Conservation (phyloP, 2,329 filamentous ascomycete genomes). For the Arthrobotrys megalospora region DNA sequence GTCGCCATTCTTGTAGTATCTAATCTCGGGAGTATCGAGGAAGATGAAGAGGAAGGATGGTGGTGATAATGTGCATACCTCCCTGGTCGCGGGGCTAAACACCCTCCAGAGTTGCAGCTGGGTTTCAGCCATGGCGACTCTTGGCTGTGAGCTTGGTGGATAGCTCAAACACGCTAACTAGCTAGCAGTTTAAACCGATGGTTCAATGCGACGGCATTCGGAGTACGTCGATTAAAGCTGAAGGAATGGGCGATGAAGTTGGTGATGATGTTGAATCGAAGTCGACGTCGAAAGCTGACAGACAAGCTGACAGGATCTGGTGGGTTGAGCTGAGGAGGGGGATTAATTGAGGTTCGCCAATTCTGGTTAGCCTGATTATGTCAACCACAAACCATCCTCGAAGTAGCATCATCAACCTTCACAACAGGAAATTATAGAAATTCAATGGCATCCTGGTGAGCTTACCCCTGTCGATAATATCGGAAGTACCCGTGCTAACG, state of each 20-base stretch:
- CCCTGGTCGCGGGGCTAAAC: conserved; percentile 31
- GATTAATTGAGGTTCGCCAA: background rate
- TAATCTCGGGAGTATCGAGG: background rate
- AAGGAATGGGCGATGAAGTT: background rate
- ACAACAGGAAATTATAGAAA: background rate
- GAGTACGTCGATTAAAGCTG: background rate
- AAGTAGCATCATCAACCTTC: background rate
- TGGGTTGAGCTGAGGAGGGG: background rate
- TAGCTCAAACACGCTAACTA: no score
- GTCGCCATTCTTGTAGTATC: background rate
- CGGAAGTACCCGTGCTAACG: background rate
- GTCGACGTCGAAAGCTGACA: no score
- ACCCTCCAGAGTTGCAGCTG: conserved; percentile 48
- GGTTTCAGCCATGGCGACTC: background rate
- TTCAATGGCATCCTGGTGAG: no score
- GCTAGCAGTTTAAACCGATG: background rate
- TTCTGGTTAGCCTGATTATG: background rate
- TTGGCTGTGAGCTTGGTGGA: background rate
- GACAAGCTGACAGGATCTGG: no score
- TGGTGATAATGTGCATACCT: conserved; percentile 16
- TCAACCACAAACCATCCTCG: background rate
- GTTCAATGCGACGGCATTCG: background rate
- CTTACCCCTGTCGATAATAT: no score
- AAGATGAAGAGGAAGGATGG: background rate
- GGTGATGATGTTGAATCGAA: background rate